These are phyloP conservation scores for Fusarium nodosum DNA, from an alignment of 2,329 filamentous ascomycete species.

Conservation along the genomic window DNA sequence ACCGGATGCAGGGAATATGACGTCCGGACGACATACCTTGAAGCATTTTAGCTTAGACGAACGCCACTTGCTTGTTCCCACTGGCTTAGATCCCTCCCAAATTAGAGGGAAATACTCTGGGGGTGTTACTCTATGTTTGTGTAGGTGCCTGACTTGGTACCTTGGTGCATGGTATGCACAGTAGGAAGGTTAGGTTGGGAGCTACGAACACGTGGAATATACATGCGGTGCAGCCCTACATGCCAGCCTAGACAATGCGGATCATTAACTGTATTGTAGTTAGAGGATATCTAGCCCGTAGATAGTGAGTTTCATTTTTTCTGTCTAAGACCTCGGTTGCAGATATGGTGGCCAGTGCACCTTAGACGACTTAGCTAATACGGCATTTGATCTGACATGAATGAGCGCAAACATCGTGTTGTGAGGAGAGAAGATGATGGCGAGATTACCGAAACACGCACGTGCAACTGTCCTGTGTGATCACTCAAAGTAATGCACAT, in stretches of 20 bases:
- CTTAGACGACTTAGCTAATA: neutral
- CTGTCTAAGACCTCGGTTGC: constrained; percentile 16
- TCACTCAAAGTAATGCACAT: neutral
- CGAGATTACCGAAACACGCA: constrained; percentile 9
- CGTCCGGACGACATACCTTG: constrained; percentile 6
- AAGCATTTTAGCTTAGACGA: neutral
- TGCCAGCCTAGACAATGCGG: constrained; percentile 15
- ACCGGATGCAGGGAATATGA: constrained; percentile 11
- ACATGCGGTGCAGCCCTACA: constrained; percentile 29
- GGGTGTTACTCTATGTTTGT: neutral
- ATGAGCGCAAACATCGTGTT: neutral
- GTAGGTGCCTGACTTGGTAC: neutral
- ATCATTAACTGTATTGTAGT: constrained; percentile 27
- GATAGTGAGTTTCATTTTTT: constrained; percentile 31
- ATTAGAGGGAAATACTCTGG: neutral
- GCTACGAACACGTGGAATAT: constrained; percentile 16
- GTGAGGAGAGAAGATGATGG: neutral
- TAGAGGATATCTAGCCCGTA: constrained; percentile 17
- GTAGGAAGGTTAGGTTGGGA: constrained; percentile 14
- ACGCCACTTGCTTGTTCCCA: constrained; percentile 1
- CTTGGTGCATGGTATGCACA: neutral
- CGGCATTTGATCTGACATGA: neutral
- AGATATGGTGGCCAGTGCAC: constrained; percentile 8
- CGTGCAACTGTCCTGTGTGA: neutral
- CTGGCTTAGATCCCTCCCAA: neutral